phyloP scores from a whole-genome alignment of 2,329 filamentous ascomycete species.

The Ophiostoma sp. region DNA sequence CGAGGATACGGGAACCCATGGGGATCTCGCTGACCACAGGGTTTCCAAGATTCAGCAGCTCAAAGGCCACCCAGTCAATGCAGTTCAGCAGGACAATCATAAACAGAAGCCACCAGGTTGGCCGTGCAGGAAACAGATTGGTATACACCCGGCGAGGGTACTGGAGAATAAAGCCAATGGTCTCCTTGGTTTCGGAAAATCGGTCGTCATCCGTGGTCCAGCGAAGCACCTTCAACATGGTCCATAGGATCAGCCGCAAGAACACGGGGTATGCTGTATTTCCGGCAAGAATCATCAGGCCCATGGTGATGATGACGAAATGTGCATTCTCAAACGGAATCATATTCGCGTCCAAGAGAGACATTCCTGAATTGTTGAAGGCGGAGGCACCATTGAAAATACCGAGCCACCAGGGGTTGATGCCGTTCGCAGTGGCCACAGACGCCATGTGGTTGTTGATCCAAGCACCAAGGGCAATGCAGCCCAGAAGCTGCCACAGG shows the following conservation, averaged over 20 bases:
- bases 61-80: conserved; percentile 65
- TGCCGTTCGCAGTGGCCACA: conserved; percentile 53
- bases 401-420: conserved; percentile 68
- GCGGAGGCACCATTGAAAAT: conserved; percentile 67
- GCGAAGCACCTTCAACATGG: conserved; percentile 45
- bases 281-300: conserved; percentile 61
- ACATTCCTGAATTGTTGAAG: conserved; percentile 73
- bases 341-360: conserved; percentile 66
- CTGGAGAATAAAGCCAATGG: conserved; percentile 54
- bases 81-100: conserved; percentile 62
- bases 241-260: conserved; percentile 61
- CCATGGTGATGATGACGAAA: conserved; percentile 55
- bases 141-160: conserved; percentile 62
- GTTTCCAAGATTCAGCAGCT: conserved; percentile 65
- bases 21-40: conserved; percentile 54
- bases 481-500: conserved; percentile 60
- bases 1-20: conserved; percentile 55
- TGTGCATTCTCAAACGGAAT: conserved; percentile 57
- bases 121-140: conserved; percentile 62
- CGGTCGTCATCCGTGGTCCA: conserved; percentile 41
- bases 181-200: conserved; percentile 47
- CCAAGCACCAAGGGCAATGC: conserved; percentile 62
- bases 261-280: conserved; percentile 68
- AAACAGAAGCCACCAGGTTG: conserved; percentile 66
- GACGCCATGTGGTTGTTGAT: conserved; percentile 53